Base-by-base conservation (phyloP, 2,329 filamentous ascomycete genomes). In the Chaetomiaceae sp. region DNA sequence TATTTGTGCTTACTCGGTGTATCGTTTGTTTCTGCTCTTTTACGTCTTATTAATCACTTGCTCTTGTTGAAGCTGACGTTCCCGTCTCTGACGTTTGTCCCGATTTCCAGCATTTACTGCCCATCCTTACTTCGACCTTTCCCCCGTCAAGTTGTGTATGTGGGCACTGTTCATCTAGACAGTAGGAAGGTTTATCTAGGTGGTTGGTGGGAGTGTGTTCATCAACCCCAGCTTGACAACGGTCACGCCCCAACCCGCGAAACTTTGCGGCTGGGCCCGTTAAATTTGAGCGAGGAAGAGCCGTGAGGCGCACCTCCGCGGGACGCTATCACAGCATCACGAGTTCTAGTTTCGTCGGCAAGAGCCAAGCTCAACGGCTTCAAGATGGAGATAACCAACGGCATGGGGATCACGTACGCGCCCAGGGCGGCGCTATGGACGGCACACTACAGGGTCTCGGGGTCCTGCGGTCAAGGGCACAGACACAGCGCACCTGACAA, bases 281-380 rank as follows among this genome's bases (percentile, higher is more conserved):
- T 53, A 62, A 62, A 63, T 62, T 64, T 64, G 53, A 62, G 61
- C 62, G 62, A 64, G 48, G 54, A 62, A 64, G 61, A 62, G 62
- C 62, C 62, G 62, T 53, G 48, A 53, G 48, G 53, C 53, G 52
- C 42, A 48, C 23, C 36, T 51, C 38, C 47, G 38, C 55, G 47
- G 52, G 45, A 48, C 49, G 47, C 47, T 51, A 44, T 38, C 33
- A 40, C 34, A 4, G 43, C 54, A 54, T 54, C 56, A 58, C 48
- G 44, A 48, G 37, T 25, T 29, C 23, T 33, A 6, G 34, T 36
- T 29, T 40, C 8, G 14, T 32, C 21, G 7, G 5, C 8, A 32
- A 20, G 18, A 37, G 13, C 32, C 21, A 37, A 23, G 30, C 18
- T n/a, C 11, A 46, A 46, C 5, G 13, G 14, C 43, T 18, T 37